Conservation (phyloP, 78 protist genomes). For the Dictyostelium brefeldianum region DNA sequence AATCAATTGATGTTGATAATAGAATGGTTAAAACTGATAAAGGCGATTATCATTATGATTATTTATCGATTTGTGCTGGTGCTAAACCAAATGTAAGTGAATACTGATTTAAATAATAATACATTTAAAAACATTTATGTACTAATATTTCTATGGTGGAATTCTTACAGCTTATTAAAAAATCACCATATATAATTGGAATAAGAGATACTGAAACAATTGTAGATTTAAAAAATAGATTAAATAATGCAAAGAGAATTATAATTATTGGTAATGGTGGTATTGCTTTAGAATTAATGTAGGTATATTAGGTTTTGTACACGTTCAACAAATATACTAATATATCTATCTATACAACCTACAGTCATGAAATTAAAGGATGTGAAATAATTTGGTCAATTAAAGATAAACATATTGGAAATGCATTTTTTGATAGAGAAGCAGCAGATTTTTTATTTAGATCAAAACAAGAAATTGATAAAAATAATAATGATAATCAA, state of each 20-base stretch:
- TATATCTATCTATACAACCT: neutral
- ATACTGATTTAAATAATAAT: neutral
- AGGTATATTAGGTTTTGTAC: too few species aligned
- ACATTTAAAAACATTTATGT: neutral
- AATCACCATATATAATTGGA: slow-evolving; percentile 36
- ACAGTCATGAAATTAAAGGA: slow-evolving; percentile 50
- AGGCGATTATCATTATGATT: neutral
- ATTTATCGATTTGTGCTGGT: slow-evolving; percentile 64
- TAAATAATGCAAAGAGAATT: slow-evolving; percentile 24
- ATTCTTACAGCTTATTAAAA: neutral
- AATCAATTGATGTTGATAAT: neutral
- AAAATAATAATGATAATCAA: neutral
- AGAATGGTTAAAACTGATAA: slow-evolving; percentile 7
- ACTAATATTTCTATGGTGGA: neutral
- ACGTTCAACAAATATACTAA: too few species aligned
- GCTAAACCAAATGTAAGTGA: slow-evolving; percentile 62
- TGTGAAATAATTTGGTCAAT: slow-evolving; percentile 57
- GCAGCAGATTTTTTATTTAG: slow-evolving; percentile 40
- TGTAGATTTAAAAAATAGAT: slow-evolving; percentile 39
- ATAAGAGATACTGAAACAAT: slow-evolving; percentile 82
- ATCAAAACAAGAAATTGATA: neutral
- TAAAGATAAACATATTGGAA: slow-evolving; percentile 66
- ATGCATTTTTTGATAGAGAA: slow-evolving; percentile 72
- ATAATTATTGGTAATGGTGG: slow-evolving; percentile 85
- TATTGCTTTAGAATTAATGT: slow-evolving; percentile 80